Base-by-base conservation (phyloP, 768 basidiomycete species). In the Termitomyces bulborhizus region DNA sequence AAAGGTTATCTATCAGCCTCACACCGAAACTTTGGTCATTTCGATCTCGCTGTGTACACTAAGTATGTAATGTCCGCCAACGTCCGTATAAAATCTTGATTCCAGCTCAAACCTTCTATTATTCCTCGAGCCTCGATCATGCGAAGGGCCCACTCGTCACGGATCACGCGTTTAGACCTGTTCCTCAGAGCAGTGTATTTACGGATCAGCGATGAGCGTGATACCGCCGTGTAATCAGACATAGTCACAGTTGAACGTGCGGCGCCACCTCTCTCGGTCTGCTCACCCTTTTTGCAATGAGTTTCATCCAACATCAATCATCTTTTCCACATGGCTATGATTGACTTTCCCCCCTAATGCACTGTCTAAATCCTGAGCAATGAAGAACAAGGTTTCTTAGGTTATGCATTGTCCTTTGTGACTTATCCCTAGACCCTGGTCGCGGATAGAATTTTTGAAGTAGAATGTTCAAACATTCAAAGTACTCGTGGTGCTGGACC, bases 151-250 rank as follows among this genome's bases (percentile, higher is more conserved):
- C 32, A 36, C 41, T 51, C 34, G 34, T n/a, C 6, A 26, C 34
- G 42, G 55, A 56, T 56, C 55, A 56, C 29, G 12, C 26, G 34
- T 26, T n/a, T 50, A 11, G 15, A 32, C 6, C 31, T 32, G 42
- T 9, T 24, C 55, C 55, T 56, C 43, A 45, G 54, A 44, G 55
- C 54, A 44, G 48, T 56, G 55, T 50, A 50, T 9, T n/a, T 6
- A 18, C 43, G 48, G 47, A 55, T 55, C 54, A 39, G 36, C 24
- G 36, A 21, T 16, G 24, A 37, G 4, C 42, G 24, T 39, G 39
- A 12, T 8, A 9, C 18, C 13, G 24, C 34, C 24, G n/a, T 24
- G 31, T 11, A 29, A 29, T 29, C 29, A 29, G 4, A 29, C 29
- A 29, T 29, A 6, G 29, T 29, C 21, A 45, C 8, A n/a, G 16